Evolutionary conservation across 805 yeast species (phyloP).

Genomic region (Saccharomycopsis fodiens): DNA sequence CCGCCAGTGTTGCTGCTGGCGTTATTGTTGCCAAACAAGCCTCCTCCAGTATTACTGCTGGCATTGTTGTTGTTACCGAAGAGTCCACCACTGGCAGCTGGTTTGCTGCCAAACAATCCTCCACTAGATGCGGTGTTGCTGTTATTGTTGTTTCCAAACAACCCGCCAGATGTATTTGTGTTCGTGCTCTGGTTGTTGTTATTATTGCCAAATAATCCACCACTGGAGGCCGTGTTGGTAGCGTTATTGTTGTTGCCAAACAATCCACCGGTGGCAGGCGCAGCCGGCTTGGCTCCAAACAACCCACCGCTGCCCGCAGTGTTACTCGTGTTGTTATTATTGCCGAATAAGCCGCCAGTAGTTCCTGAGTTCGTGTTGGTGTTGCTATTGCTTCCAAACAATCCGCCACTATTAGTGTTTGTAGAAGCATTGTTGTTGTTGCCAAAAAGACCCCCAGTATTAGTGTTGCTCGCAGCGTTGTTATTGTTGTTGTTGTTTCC

Average conservation of each 20-base stretch:
- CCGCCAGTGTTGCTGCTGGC: constrained; percentile 8
- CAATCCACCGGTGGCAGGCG: constrained; percentile 4
- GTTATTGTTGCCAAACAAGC: constrained; percentile 5
- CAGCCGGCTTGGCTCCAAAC: constrained; percentile 1
- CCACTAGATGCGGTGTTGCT: constrained; percentile 21
- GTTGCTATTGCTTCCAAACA: constrained; percentile 6
- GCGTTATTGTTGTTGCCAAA: constrained; percentile 10
- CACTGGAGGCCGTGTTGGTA: constrained; percentile 3
- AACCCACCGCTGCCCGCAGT: constrained; percentile 12
- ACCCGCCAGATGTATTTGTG: constrained; percentile 7
- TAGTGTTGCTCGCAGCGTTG: constrained; percentile 10
- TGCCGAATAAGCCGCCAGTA: constrained; percentile 9
- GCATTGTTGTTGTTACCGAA: constrained; percentile 20
- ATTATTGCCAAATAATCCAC: constrained; percentile 17
- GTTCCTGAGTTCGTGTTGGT: not conserved
- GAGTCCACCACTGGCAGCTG: too few species aligned
- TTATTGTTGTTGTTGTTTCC: constrained; percentile 23
- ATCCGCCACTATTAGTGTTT: not conserved
- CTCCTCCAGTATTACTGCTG: constrained; percentile 15
- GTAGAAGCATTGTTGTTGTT: constrained; percentile 1
- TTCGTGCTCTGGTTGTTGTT: constrained; percentile 11
- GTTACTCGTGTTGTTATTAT: constrained; percentile 6
- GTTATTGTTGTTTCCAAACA: constrained; percentile 20
- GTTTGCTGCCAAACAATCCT: constrained; percentile 5
- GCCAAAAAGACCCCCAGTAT: not conserved